phyloP scores from a whole-genome alignment of 1,284 basidiomycete genomes.

The Puccinia hordei region DNA sequence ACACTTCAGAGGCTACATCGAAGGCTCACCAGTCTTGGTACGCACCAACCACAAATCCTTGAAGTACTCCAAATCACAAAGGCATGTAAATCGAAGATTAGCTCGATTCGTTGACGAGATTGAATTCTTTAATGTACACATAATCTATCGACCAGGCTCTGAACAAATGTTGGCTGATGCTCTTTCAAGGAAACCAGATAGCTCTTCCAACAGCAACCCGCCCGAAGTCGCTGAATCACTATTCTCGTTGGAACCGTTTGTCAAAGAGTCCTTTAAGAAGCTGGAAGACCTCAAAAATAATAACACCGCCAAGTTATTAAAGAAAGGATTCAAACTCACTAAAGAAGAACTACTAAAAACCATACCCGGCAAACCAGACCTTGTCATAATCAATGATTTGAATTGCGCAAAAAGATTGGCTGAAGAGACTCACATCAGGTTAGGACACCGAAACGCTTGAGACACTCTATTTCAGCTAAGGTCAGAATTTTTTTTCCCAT shows the following conservation, averaged over 20 bases:
- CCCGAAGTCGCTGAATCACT: not conserved
- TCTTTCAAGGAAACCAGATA: slow-evolving; percentile 10
- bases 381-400: too few relatives aligned
- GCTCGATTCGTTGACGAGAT: not conserved
- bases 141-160: not conserved
- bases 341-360: too few relatives aligned
- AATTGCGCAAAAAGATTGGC: not conserved
- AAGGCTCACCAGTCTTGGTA: slow-evolving; percentile 21
- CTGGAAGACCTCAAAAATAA: too few relatives aligned
- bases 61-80: slow-evolving; percentile 21
- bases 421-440: not conserved
- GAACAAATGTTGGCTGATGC: slow-evolving; percentile 10
- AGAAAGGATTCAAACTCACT: too few relatives aligned
- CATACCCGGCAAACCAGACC: too few relatives aligned
- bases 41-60: slow-evolving; percentile 9
- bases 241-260: not conserved
- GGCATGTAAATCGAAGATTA: not conserved
- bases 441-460: not conserved
- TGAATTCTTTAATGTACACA: slow-evolving; percentile 4
- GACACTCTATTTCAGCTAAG: not conserved
- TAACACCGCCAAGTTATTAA: too few relatives aligned
- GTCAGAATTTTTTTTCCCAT: not conserved
- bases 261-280: not conserved
- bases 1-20: slow-evolving; percentile 2
- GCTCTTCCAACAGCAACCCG: not conserved